These are phyloP conservation scores for Nakazawaea holstii DNA, from an alignment of 805 yeast genomes.

Conservation along the genomic window DNA sequence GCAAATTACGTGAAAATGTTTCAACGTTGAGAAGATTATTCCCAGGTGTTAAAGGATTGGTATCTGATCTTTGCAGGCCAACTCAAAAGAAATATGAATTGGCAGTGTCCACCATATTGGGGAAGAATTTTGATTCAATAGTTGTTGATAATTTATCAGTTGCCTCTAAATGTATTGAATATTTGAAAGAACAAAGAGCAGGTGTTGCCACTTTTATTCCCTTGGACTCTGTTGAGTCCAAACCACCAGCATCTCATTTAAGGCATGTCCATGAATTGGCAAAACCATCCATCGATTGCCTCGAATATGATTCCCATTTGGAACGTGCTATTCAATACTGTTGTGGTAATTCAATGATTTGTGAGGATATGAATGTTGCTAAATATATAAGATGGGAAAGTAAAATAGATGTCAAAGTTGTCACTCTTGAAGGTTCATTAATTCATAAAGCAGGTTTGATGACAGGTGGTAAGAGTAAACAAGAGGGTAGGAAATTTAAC, in stretches of 20 bases:
- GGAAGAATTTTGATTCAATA: constrained; percentile 74
- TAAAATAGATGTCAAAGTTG: constrained; percentile 56
- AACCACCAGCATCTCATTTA: constrained; percentile 45
- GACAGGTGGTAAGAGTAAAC: constrained; percentile 80
- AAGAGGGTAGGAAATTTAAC: constrained; percentile 60
- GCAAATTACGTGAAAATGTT: constrained; percentile 67
- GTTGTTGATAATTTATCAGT: constrained; percentile 73
- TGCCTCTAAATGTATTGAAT: constrained; percentile 72
- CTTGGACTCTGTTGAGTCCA: constrained; percentile 64
- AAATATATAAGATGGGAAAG: constrained; percentile 65
- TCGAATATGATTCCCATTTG: constrained; percentile 59
- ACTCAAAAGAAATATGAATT: constrained; percentile 62
- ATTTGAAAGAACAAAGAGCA: constrained; percentile 75
- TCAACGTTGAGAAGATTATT: constrained; percentile 62
- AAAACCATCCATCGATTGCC: constrained; percentile 68
- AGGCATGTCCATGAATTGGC: constrained; percentile 49
- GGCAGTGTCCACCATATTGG: constrained; percentile 75
- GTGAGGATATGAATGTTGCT: constrained; percentile 68
- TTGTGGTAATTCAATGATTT: constrained; percentile 74
- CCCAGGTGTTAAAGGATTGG: constrained; percentile 81
- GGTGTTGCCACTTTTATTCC: constrained; percentile 90
- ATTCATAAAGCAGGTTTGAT: constrained; percentile 83
- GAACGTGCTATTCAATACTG: constrained; percentile 79
- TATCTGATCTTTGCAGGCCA: constrained; percentile 77
- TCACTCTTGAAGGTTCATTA: constrained; percentile 78